Conservation (phyloP, 208 protist species). For the Leptomonas pyrrhocoris region DNA sequence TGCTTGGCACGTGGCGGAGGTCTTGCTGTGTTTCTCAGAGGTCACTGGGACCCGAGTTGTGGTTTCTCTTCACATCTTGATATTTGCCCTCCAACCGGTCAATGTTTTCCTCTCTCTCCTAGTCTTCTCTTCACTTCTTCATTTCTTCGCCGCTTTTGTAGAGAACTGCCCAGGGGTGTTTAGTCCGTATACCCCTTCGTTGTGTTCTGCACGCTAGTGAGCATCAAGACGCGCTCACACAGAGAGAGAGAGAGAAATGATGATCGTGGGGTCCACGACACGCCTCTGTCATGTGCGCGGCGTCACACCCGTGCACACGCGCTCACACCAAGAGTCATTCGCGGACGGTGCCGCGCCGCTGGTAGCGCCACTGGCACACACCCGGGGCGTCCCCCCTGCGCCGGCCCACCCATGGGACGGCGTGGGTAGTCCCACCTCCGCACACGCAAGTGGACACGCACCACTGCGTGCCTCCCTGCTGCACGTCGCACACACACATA, state of each 20-base stretch:
- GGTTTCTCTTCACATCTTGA: too few relatives aligned
- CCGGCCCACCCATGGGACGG: slow-evolving; percentile 9
- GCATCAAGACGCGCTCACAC: neutral
- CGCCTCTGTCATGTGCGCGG: slow-evolving; percentile 16
- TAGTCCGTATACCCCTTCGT: neutral
- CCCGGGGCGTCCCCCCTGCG: slow-evolving; percentile 12
- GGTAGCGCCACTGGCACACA: slow-evolving; percentile 27
- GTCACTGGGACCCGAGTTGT: too few relatives aligned
- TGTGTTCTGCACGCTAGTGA: neutral
- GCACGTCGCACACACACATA: slow-evolving; percentile 7
- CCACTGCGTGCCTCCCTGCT: neutral
- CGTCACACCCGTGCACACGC: slow-evolving; percentile 25
- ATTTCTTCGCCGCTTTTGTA: too few relatives aligned
- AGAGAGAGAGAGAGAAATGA: slow-evolving; percentile 25
- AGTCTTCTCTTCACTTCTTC: too few relatives aligned
- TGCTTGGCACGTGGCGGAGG: too few relatives aligned
- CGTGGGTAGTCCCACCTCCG: slow-evolving; percentile 22
- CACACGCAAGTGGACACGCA: slow-evolving; percentile 19
- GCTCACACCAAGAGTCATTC: neutral
- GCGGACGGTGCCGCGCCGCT: slow-evolving; percentile 31
- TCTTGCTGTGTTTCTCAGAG: too few relatives aligned
- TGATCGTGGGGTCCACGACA: slow-evolving; percentile 22
- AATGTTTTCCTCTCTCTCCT: too few relatives aligned
- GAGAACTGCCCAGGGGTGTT: too few relatives aligned
- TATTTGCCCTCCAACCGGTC: too few relatives aligned